Conservation (phyloP, 208 protist species). For the Trypanosoma theileri region DNA sequence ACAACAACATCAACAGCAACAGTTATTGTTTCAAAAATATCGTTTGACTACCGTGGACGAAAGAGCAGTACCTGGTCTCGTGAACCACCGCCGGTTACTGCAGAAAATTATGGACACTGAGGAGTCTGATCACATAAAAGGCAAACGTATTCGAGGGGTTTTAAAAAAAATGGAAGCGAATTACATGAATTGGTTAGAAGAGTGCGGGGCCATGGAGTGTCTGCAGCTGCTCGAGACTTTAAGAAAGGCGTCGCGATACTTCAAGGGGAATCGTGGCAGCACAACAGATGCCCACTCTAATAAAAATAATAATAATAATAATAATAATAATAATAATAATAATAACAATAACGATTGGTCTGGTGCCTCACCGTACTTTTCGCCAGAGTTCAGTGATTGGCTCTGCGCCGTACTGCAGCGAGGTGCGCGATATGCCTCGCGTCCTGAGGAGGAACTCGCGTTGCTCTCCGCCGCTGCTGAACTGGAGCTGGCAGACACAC, state of each 20-base stretch:
- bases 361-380: conserved; percentile 66
- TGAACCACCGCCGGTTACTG: conserved; percentile 32
- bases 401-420: conserved; percentile 63
- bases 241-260: conserved; percentile 4
- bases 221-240: conserved; percentile 12
- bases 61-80: conserved; percentile 8
- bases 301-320: neutral
- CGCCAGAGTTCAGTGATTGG: conserved; percentile 46
- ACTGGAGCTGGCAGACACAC: conserved; percentile 57
- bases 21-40: neutral
- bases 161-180: conserved; percentile 51
- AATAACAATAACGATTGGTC: conserved; percentile 40
- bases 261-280: neutral
- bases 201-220: conserved; percentile 23
- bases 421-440: conserved; percentile 13
- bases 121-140: conserved; percentile 22
- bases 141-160: conserved; percentile 47
- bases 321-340: too few species aligned
- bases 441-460: conserved; percentile 10
- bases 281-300: neutral
- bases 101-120: conserved; percentile 15
- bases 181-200: conserved; percentile 49
- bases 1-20: neutral
- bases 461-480: conserved; percentile 53
- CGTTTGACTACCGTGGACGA: neutral